These are phyloP conservation scores for Cyclotella distinguenda DNA, from an alignment of 108 stramenopile genomes.

Conservation along the genomic window DNA sequence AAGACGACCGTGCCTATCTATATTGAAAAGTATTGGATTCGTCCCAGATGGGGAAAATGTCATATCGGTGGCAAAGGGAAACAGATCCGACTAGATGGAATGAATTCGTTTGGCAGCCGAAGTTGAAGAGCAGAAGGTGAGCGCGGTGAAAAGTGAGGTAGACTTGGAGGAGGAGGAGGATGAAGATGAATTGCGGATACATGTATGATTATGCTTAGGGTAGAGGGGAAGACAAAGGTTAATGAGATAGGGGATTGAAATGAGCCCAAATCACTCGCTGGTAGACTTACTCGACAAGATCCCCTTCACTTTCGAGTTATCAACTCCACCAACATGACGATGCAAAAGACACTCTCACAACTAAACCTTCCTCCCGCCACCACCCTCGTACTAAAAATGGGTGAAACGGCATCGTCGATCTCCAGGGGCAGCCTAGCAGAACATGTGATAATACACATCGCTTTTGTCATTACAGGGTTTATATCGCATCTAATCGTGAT, in stretches of 20 bases:
- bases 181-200: slow-evolving; percentile 38
- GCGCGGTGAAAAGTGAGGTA: slow-evolving; percentile 17
- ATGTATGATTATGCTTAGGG: slow-evolving; percentile 59
- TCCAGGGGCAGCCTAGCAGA: slow-evolving; percentile 54
- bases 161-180: slow-evolving; percentile 48
- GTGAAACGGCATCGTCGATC: slow-evolving; percentile 17
- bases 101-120: slow-evolving; percentile 49
- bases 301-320: slow-evolving; percentile 49
- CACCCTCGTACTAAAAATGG: slow-evolving; percentile 67
- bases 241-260: slow-evolving; percentile 54
- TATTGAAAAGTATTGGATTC: slow-evolving; percentile 79
- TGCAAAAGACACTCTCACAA: slow-evolving; percentile 57
- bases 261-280: slow-evolving; percentile 63
- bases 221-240: slow-evolving; percentile 79
- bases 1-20: slow-evolving; percentile 42
- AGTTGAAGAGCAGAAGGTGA: slow-evolving; percentile 40
- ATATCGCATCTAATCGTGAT: too few species aligned
- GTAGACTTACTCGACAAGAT: slow-evolving; percentile 47
- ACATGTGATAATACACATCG: too few species aligned
- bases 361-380: slow-evolving; percentile 64
- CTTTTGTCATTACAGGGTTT: too few species aligned
- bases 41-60: slow-evolving; percentile 35
- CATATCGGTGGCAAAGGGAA: slow-evolving; percentile 60
- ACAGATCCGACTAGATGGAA: slow-evolving; percentile 65
- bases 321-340: slow-evolving; percentile 60